Conservation (phyloP, 768 basidiomycete genomes). For the Xerocomellus intermedius region DNA sequence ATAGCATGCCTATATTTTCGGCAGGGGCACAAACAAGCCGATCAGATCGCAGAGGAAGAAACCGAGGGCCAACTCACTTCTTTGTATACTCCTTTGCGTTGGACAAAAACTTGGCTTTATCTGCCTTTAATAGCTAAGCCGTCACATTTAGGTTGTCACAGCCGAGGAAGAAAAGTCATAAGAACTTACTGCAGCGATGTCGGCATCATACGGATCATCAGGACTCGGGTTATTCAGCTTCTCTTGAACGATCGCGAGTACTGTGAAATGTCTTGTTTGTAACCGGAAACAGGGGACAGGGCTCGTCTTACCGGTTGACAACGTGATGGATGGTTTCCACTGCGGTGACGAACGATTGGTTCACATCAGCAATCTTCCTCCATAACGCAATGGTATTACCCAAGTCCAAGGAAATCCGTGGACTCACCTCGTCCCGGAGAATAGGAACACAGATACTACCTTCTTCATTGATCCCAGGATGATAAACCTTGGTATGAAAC, state of each 20-base stretch:
- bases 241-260: constrained; percentile 73
- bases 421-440: constrained; percentile 74
- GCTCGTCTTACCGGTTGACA: constrained; percentile 57
- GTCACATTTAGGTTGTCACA: background rate
- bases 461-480: constrained; percentile 89
- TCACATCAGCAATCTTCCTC: constrained; percentile 7
- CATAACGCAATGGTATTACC: background rate
- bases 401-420: constrained; percentile 3
- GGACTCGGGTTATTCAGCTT: constrained; percentile 86
- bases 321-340: constrained; percentile 84
- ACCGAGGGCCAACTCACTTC: constrained; percentile 49
- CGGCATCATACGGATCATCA: constrained; percentile 87
- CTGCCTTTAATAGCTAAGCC: constrained; percentile 68
- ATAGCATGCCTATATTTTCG: constrained; percentile 20
- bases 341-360: constrained; percentile 27
- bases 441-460: constrained; percentile 83
- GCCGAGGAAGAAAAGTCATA: background rate
- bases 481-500: constrained; percentile 85
- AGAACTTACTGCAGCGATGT: constrained; percentile 73
- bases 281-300: background rate
- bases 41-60: constrained; percentile 4
- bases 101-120: constrained; percentile 67
- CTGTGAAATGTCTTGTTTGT: constrained; percentile 38
- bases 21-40: background rate
- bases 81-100: constrained; percentile 85